Conservation (phyloP, 306 rosid genomes). For the Glycyrrhiza uralensis region DNA sequence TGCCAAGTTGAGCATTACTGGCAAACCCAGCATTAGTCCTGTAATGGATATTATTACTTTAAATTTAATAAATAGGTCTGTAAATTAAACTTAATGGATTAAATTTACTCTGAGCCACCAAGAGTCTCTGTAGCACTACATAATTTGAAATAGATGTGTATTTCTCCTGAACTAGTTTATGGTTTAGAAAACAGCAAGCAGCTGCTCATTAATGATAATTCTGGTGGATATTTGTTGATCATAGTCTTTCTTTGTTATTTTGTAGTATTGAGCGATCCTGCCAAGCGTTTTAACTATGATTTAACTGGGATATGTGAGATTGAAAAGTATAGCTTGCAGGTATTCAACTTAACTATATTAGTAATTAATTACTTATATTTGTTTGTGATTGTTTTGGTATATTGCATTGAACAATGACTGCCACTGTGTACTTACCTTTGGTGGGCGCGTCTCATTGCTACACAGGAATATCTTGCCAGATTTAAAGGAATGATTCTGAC, state of each 20-base stretch:
- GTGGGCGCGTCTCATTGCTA: neutral
- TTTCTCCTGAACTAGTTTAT: conserved; percentile 1
- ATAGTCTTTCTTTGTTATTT: neutral
- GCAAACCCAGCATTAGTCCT: neutral
- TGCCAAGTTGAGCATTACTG: neutral
- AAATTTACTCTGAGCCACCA: neutral
- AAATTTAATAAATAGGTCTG: neutral
- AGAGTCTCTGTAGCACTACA: neutral
- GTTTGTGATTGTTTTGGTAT: neutral
- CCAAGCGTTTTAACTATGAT: conserved; percentile 62
- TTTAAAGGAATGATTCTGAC: conserved; percentile 84
- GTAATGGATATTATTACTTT: neutral
- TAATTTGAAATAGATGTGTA: neutral
- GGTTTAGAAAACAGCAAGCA: conserved; percentile 2
- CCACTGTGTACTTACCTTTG: neutral
- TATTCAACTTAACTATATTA: conserved; percentile 21
- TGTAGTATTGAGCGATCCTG: conserved; percentile 67
- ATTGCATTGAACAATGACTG: neutral
- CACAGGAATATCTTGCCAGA: conserved; percentile 77
- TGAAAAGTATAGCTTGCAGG: conserved; percentile 70
- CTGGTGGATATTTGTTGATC: neutral
- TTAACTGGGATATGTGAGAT: conserved; percentile 61
- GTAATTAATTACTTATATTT: conserved; percentile 1
- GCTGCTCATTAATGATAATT: neutral
- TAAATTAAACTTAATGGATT: neutral